Evolutionary conservation across 139 green algal species (phyloP), one percentile per base, ranked within the genome.

Genomic region (Micromonas pusilla): DNA sequence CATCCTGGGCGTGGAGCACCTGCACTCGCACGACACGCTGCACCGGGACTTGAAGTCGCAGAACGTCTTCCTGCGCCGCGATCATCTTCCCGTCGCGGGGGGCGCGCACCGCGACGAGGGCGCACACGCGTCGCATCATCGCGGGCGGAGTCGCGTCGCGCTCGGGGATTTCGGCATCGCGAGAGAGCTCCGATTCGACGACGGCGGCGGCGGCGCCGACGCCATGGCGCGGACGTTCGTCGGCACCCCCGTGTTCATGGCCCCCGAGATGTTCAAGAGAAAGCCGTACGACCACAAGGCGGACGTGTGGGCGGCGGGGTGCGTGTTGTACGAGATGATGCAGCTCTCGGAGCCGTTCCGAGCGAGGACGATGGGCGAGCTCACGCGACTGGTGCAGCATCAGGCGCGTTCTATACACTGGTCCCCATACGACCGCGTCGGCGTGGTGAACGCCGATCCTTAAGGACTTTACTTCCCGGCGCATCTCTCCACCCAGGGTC

Each of bases 111-210:
- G 66, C 4, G 45, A 16, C 9, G 45, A 16, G 9, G 45, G 45
- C 9, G n/a, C n/a, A n/a, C n/a, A n/a, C n/a, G n/a, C n/a, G n/a
- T n/a, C n/a, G n/a, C n/a, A n/a, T n/a, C 31, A 30, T 30, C 31
- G 20, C 6, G 38, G 36, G 9, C 9, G 45, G 45, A 57, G 45
- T 16, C 38, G 23, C 6, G 90, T 98, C 23, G 96, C 97, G 80
- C 96, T 98, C 80, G 93, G 93, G 0, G 93, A 98, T 77, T 83
- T 98, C 62, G 93, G 93, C 0, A 83, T 98, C 33, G 93, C 92
- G 9, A 97, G 38, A 5, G 45, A 66, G 70, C 25, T n/a, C 21
- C 33, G 5, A n/a, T 72, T 77, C 45, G 57, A 82, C 30, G 25
- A 73, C 6, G 66, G 9, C 45, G 45, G 9, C 9, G n/a, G n/a